Base-by-base conservation (phyloP, 257 asterid genomes). In the Ajuga chamaepitys region DNA sequence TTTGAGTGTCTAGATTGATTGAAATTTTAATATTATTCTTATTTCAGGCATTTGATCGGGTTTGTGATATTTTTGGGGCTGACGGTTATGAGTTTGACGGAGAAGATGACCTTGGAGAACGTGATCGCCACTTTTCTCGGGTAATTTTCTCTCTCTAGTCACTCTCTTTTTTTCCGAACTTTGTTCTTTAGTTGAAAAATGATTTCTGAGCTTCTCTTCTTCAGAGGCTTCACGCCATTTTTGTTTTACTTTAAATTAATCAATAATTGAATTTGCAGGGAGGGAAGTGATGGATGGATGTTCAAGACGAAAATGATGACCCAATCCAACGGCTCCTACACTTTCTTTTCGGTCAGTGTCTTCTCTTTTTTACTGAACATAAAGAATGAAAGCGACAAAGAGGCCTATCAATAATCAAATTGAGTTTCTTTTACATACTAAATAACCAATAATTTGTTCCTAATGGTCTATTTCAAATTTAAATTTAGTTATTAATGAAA, bases 11-110 rank as follows among this genome's bases (percentile, higher is more conserved):
- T 21, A 5, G 48, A 30, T 58, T 35, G 48, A 30, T 58, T 35
- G 25, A 40, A 13, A 4, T 41, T 30, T 11, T n/a, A 55, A 10
- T 30, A 5, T 62, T 75, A 7, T 38, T 28, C 25, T 22, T 14
- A 34, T 8, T 58, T 47, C 79, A 93, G 98, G 77, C 98, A 93
- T 89, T 78, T 93, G 82, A 63, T 85, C 7, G 98, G 97, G 51
- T 87, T 86, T 52, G 9, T 87, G 67, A 76, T 93, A 54, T 89
- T 93, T 74, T 75, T 74, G 64, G 80, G 86, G 80, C 56, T 93
- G 75, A 80, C 77, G 83, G 80, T 74, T 37, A 68, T 82, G 82
- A 89, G 94, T 72, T 77, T 84, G 78, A 87, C 83, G 81, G 90
- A 83, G 75, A 77, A 75, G 75, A 76, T 79, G 72, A 71, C 78